Conservation (phyloP, 768 basidiomycete species). For the Lactarius quietus region DNA sequence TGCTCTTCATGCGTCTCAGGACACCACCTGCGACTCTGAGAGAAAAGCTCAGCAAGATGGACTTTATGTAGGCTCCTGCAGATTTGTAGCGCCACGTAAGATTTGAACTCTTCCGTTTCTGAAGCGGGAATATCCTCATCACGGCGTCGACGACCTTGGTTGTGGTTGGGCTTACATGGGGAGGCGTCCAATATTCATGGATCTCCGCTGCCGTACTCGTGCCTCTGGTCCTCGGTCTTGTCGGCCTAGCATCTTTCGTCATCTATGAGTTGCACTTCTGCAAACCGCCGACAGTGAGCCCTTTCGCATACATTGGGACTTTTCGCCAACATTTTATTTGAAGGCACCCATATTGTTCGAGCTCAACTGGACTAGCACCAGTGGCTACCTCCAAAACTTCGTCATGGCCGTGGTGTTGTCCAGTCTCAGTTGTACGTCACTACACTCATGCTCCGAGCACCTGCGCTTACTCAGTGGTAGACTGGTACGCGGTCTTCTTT, state of each 20-base stretch:
- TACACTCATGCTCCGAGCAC: neutral
- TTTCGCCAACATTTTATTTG: neutral
- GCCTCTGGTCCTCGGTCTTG: conserved; percentile 40
- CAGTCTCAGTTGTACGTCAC: conserved; percentile 20
- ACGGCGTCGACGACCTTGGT: conserved; percentile 32
- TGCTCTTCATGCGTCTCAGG: conserved; percentile 35
- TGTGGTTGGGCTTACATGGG: conserved; percentile 40
- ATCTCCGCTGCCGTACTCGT: conserved; percentile 38
- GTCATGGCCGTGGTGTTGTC: conserved; percentile 29
- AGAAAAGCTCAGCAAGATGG: conserved; percentile 37
- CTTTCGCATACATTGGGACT: too few relatives aligned
- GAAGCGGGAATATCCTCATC: conserved; percentile 38
- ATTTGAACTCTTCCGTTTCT: neutral
- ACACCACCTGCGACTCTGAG: conserved; percentile 33
- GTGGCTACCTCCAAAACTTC: conserved; percentile 37
- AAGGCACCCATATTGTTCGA: conserved; percentile 36
- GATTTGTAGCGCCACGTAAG: neutral
- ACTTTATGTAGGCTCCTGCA: conserved; percentile 36
- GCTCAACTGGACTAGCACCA: conserved; percentile 33
- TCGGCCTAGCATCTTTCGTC: conserved; percentile 37
- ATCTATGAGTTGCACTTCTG: conserved; percentile 37
- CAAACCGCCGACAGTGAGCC: conserved; percentile 35
- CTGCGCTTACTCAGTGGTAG: conserved; percentile 28
- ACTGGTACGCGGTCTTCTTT: conserved; percentile 39
- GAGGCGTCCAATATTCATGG: conserved; percentile 43